These are phyloP conservation scores for Trichosporon asahii DNA, from an alignment of 1,284 basidiomycete genomes.

Conservation along the genomic window DNA sequence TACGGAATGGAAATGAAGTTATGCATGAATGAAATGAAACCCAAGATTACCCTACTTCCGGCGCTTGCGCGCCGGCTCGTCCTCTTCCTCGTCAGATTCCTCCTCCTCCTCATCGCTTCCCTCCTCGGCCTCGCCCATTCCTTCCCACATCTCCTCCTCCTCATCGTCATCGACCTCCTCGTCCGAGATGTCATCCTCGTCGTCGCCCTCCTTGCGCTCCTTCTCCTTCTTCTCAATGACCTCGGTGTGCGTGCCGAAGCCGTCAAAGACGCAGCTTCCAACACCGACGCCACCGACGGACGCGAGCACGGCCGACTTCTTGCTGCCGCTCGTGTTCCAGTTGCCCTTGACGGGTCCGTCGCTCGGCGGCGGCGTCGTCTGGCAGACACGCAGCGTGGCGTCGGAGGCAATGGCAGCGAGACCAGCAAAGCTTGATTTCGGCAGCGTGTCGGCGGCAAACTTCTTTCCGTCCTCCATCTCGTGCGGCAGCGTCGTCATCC, in stretches of 20 bases:
- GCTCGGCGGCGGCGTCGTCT: slow-evolving; percentile 59
- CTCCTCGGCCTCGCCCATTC: slow-evolving; percentile 35
- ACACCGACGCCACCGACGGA: slow-evolving; percentile 65
- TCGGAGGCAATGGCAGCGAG: slow-evolving; percentile 46
- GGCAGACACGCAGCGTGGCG: slow-evolving; percentile 64
- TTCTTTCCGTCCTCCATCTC: neutral
- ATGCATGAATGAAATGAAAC: neutral
- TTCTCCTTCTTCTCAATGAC: slow-evolving; percentile 54
- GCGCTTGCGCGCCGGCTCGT: neutral
- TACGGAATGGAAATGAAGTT: neutral
- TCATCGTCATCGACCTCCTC: slow-evolving; percentile 32
- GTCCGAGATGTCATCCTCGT: slow-evolving; percentile 32
- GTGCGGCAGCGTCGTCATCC: slow-evolving; percentile 37
- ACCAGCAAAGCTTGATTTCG: slow-evolving; percentile 23
- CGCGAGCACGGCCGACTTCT: slow-evolving; percentile 64
- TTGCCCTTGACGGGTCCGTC: slow-evolving; percentile 55
- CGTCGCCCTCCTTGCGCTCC: slow-evolving; percentile 28
- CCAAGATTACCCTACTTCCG: slow-evolving; percentile 1
- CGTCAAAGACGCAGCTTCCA: slow-evolving; percentile 58
- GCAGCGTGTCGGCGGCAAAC: slow-evolving; percentile 1
- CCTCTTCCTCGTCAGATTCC: slow-evolving; percentile 43
- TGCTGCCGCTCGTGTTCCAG: slow-evolving; percentile 58
- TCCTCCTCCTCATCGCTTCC: slow-evolving; percentile 30
- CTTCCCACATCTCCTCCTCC: slow-evolving; percentile 35
- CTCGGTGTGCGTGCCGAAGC: slow-evolving; percentile 31